Base-by-base conservation (phyloP, 176 grass and related monocot species). In the Pharus latifolius region DNA sequence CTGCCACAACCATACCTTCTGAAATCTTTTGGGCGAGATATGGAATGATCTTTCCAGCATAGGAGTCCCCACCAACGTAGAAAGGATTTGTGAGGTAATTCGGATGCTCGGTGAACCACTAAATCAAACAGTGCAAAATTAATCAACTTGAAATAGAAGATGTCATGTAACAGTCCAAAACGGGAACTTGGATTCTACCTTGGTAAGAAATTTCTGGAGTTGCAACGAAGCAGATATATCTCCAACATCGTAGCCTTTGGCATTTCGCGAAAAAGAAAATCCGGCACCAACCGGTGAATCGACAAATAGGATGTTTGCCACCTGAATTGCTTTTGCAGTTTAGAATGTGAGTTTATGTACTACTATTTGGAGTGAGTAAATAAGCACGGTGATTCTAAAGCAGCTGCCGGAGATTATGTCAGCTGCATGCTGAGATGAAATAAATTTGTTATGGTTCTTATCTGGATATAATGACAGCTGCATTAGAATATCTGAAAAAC, bases 41-140 rank as follows among this genome's bases (percentile, higher is more conserved):
- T 19, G 88, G 88, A 47, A 41, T 70, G 24, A 77, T 17, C 40
- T 80, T 87, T 45, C 83, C 88, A 12, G 60, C 76, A 10, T 77
- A 87, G 13, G 83, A 87, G 57, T 91, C 80, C 37, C 84, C 88
- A 48, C 57, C 74, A n/a, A 91, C 40, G 30, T 84, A 91, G 44
- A 91, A 76, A 80, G 80, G 69, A 84, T 79, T 78, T 15, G 48
- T 22, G 23, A 73, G 52, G 32, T 76, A 91, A 14, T 68, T 10
- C 0, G 83, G 70, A 29, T 87, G 76, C 16, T 87, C 66, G 25
- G 6, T 60, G 68, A 91, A 80, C 88, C 88, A 87, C 88, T 91
- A 37, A 43, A 67, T 20, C 26, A 27, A 5, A 16, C 9, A 18
- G 33, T 5, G n/a, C 25, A 22, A 38, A 69, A 35, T 35, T 34